Evolutionary conservation across 1,284 basidiomycete species (phyloP), one percentile per base, ranked within the genome.

Genomic region (Heterobasidion occidentale): DNA sequence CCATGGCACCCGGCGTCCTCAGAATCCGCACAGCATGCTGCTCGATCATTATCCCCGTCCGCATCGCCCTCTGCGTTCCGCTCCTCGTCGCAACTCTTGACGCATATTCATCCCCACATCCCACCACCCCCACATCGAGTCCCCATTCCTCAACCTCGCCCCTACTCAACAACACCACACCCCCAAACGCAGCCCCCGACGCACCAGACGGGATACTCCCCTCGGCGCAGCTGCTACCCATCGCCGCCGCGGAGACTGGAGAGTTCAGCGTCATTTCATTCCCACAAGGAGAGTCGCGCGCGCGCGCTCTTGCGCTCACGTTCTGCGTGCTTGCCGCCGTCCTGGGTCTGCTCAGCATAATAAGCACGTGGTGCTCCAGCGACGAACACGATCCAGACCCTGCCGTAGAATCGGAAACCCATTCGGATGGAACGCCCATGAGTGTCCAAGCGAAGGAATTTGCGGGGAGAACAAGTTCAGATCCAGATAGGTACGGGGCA

Each of bases 31-130:
- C 51, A 9, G 59, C 52, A 20, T 60, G 59, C 52, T 55, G 51
- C 20, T 53, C 59, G 9, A 49, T 60, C 19, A 54, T 59, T 47
- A 36, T 60, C 52, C 59, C 59, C 44, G 14, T 60, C 46, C 59
- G 59, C 50, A 55, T 60, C 36, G 59, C 59, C 4, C 48, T 60
- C 35, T 59, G 59, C 48, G 49, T 60, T 19, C 59, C 59, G 7
- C 58, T 59, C 7, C 59, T 60, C 38, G 54, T 60, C 35, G 60
- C 49, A 46, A 60, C 52, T 8, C 38, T 60, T 35, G 46, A 60
- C 27, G 46, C 47, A 47, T 54, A 2, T 44, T 19, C 36, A 49
- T 49, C 9, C 44, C 54, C 2, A 46, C 46, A 8, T 35, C 36
- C 27, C 58, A 45, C 27, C 51, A 3, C 38, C 36, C 9, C 17